Percentiles rank a stretch among this genome's conserved stretches.
phyloP scores from a whole-genome alignment of 2,329 filamentous ascomycete species.

The Claviceps sp. region DNA sequence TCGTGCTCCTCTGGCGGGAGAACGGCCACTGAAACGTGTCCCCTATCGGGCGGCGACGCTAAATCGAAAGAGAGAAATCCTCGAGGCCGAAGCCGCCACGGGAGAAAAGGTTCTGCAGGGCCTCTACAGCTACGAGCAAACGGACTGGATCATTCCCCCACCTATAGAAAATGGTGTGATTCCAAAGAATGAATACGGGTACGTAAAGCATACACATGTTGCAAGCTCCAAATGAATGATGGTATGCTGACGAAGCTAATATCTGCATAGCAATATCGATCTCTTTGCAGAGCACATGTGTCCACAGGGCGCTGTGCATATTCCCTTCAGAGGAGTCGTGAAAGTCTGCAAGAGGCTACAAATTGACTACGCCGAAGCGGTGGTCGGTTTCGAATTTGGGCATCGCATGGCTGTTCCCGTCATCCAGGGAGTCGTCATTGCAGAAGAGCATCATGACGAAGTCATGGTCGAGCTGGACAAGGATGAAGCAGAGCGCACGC shows the following conservation, averaged over 20 bases:
- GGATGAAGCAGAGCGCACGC: constrained; percentile 59
- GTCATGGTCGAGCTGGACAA: constrained; percentile 69
- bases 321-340: constrained; percentile 64
- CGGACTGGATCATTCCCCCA: constrained; percentile 86
- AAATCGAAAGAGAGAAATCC: constrained; percentile 75
- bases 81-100: constrained; percentile 66
- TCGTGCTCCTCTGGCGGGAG: constrained; percentile 55
- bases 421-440: constrained; percentile 79
- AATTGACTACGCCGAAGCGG: constrained; percentile 86
- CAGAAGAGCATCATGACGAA: constrained; percentile 60
- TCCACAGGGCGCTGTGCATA: constrained; percentile 66
- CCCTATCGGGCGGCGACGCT: constrained; percentile 85
- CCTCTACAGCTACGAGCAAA: constrained; percentile 71
- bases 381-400: constrained; percentile 93
- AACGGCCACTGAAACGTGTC: constrained; percentile 69
- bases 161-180: constrained; percentile 77
- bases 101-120: constrained; percentile 80
- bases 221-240: neutral
- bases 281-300: constrained; percentile 92
- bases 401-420: constrained; percentile 88
- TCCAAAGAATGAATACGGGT: constrained; percentile 83
- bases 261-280: constrained; percentile 59
- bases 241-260: constrained; percentile 10
- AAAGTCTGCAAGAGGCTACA: constrained; percentile 71
- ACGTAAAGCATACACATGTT: constrained; percentile 4